Evolutionary conservation across 495 filamentous ascomycete genomes (phyloP).

Genomic region (Aspergillus sparsus): DNA sequence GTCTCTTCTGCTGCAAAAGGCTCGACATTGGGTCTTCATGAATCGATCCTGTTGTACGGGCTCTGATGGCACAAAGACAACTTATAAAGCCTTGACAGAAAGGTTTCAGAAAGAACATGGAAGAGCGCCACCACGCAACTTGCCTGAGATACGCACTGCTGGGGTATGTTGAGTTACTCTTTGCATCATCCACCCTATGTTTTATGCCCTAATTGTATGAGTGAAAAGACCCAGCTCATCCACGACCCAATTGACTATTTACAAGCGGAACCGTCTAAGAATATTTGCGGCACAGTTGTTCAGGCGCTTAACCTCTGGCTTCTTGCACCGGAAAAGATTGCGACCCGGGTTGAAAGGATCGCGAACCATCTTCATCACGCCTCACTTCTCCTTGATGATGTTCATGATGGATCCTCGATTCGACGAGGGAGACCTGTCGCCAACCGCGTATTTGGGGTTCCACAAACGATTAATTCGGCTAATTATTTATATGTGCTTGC

Average conservation of each 20-base stretch:
- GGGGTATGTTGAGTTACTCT: background rate
- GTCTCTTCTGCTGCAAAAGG: background rate
- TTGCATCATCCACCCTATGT: background rate
- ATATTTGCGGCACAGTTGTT: background rate
- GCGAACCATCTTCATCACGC: slow-evolving; percentile 1
- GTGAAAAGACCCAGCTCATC: background rate
- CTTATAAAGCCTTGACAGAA: background rate
- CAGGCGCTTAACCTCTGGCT: background rate
- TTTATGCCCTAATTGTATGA: background rate
- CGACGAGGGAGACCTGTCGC: background rate
- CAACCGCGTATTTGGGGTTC: background rate
- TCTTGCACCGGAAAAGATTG: background rate
- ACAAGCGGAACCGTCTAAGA: background rate
- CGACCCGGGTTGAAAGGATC: background rate
- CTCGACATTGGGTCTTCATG: no score
- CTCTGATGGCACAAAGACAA: background rate
- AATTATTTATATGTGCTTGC: slow-evolving; percentile 2
- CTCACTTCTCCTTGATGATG: background rate
- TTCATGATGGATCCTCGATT: background rate
- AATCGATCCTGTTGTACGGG: no score
- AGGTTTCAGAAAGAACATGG: background rate
- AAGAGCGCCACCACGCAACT: background rate
- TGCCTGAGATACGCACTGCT: background rate
- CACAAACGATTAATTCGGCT: background rate
- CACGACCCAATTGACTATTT: background rate